Evolutionary conservation across 2,329 filamentous ascomycete species (phyloP).

Genomic region (Fusarium praegraminearum): DNA sequence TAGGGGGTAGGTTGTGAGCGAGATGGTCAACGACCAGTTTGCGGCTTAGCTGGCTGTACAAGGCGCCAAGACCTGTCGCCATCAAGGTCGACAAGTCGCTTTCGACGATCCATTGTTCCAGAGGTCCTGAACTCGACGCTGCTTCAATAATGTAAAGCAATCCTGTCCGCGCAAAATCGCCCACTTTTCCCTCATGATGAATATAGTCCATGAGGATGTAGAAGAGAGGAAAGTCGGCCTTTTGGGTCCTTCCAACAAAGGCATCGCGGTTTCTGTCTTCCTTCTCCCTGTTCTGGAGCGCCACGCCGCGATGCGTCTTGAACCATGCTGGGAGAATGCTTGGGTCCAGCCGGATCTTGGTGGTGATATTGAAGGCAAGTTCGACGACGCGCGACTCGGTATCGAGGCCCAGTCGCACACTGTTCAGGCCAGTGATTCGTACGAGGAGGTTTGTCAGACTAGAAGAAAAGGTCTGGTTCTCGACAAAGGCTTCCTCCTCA

Average conservation of each 20-base stretch:
- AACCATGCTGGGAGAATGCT: conserved; percentile 94
- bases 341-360: conserved; percentile 92
- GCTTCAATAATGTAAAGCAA: conserved; percentile 96
- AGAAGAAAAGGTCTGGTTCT: conserved; percentile 85
- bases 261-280: conserved; percentile 74
- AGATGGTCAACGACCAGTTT: conserved; percentile 85
- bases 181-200: conserved; percentile 92
- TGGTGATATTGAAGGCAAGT: conserved; percentile 93
- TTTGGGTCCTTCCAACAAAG: conserved; percentile 86
- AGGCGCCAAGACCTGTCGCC: conserved; percentile 91
- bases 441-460: conserved; percentile 89
- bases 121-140: conserved; percentile 80
- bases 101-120: conserved; percentile 97
- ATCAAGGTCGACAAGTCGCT: conserved; percentile 96
- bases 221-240: conserved; percentile 94
- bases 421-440: conserved; percentile 79
- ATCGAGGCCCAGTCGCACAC: conserved; percentile 78
- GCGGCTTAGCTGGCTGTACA: conserved; percentile 74
- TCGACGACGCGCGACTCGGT: conserved; percentile 92
- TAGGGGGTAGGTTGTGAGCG: conserved; percentile 80
- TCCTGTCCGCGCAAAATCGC: conserved; percentile 95
- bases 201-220: conserved; percentile 97
- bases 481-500: conserved; percentile 94
- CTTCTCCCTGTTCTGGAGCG: conserved; percentile 52
- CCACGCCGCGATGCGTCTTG: conserved; percentile 63